A percentile compares a stretch with the other conserved stretches of the same genome.
These are phyloP conservation scores for Xerophyta viscosa DNA, from an alignment of 106 monocot genomes.

Conservation along the genomic window DNA sequence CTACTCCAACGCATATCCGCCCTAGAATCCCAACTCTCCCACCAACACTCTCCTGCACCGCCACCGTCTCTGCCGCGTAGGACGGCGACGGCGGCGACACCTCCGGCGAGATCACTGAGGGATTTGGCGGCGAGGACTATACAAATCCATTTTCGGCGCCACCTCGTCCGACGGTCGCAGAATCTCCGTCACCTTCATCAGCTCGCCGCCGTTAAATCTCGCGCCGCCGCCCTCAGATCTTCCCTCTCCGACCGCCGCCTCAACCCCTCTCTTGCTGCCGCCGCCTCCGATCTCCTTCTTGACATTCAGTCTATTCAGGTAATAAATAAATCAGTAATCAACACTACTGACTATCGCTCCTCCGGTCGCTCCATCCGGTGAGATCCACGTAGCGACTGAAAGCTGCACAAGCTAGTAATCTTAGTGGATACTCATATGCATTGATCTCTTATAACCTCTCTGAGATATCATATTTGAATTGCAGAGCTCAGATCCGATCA, in stretches of 20 bases:
- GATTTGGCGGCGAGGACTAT: conserved; percentile 69
- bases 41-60: conserved; percentile 14
- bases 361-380: too few relatives aligned
- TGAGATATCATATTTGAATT: too few relatives aligned
- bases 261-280: conserved; percentile 19
- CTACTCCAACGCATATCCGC: too few relatives aligned
- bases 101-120: conserved; percentile 18
- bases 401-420: too few relatives aligned
- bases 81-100: neutral
- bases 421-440: too few relatives aligned
- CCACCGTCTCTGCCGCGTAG: neutral
- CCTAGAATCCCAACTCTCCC: too few relatives aligned
- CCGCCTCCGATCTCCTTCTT: conserved; percentile 51
- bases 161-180: conserved; percentile 63
- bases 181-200: conserved; percentile 61
- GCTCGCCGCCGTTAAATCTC: conserved; percentile 61
- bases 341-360: too few relatives aligned
- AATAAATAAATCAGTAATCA: too few relatives aligned
- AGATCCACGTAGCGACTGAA: too few relatives aligned
- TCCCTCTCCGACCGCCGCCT: conserved; percentile 15
- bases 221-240: conserved; percentile 35
- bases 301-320: conserved; percentile 72
- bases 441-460: too few relatives aligned
- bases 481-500: conserved; percentile 67
- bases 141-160: conserved; percentile 57